Percentiles rank a stretch among this genome's conserved stretches.
Evolutionary conservation across 495 filamentous ascomycete species (phyloP).

Genomic region (Cercophora samala): DNA sequence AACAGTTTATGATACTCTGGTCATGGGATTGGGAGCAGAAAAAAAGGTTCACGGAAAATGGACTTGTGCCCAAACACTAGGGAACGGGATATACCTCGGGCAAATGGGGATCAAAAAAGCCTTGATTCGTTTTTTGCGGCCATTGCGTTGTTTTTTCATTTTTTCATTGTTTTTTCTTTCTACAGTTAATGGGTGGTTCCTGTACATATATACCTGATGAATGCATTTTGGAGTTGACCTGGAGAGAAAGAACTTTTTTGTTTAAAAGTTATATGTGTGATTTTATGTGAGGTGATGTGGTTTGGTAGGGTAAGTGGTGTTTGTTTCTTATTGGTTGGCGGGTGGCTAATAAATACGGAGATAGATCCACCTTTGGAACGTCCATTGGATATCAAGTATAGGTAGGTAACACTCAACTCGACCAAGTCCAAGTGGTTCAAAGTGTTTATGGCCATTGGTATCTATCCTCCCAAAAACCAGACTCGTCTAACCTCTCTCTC

Average conservation of each 20-base stretch:
- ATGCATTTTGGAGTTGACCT: conserved; percentile 4
- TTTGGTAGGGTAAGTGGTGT: neutral
- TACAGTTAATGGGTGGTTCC: neutral
- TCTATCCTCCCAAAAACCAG: too few species aligned
- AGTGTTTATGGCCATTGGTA: too few species aligned
- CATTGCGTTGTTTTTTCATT: neutral
- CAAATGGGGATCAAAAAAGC: conserved; percentile 25
- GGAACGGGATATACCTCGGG: conserved; percentile 27
- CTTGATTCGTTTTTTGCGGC: conserved; percentile 15
- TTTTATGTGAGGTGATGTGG: neutral
- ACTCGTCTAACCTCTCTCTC: too few species aligned
- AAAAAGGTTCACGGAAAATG: conserved; percentile 14
- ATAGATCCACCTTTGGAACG: neutral
- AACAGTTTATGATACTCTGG: conserved; percentile 20
- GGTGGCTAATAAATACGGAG: neutral
- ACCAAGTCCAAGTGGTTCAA: too few species aligned
- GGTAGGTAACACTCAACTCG: neutral
- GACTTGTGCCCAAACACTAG: conserved; percentile 8
- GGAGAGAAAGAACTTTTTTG: neutral
- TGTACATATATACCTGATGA: conserved; percentile 1
- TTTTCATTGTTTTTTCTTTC: conserved; percentile 14
- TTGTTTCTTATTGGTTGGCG: neutral
- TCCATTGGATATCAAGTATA: neutral
- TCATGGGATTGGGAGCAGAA: conserved; percentile 9
- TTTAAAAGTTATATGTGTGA: neutral